Conservation (phyloP, 495 filamentous ascomycete genomes). For the Aspergillus olivimuriae region DNA sequence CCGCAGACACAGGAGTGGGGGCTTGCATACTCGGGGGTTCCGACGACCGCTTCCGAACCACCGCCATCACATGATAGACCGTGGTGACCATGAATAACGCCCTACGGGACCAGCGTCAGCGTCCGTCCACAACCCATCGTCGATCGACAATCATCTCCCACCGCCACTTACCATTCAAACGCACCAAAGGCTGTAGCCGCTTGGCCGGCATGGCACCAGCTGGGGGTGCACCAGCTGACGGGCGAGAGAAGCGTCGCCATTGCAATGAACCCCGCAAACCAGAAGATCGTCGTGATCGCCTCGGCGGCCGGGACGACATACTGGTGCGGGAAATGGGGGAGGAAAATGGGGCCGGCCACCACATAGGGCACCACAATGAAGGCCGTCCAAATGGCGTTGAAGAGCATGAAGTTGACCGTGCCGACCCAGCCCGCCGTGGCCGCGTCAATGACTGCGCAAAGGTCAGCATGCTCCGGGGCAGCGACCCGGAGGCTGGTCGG, state of each 20-base stretch:
- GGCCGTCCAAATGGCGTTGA: constrained; percentile 65
- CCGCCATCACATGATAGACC: constrained; percentile 17
- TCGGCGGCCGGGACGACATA: constrained; percentile 60
- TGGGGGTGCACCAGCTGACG: constrained; percentile 36
- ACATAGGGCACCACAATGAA: constrained; percentile 60
- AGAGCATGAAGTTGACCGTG: constrained; percentile 65
- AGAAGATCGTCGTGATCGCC: constrained; percentile 72
- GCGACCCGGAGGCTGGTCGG: background rate
- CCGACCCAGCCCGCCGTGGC: constrained; percentile 14
- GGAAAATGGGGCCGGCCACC: constrained; percentile 53
- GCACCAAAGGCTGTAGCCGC: constrained; percentile 49
- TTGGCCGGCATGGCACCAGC: constrained; percentile 42
- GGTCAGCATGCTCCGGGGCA: constrained; percentile 7
- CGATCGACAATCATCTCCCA: too few relatives aligned
- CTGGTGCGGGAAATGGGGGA: constrained; percentile 51
- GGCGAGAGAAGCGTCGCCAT: constrained; percentile 54
- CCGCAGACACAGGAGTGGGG: constrained; percentile 4
- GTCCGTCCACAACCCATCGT: too few relatives aligned
- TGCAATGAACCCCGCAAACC: constrained; percentile 80
- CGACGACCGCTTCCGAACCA: constrained; percentile 6
- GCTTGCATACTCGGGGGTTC: constrained; percentile 10
- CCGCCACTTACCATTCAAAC: constrained; percentile 53
- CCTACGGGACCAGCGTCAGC: constrained; percentile 29
- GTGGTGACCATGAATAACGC: constrained; percentile 45
- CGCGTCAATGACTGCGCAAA: constrained; percentile 24